Conservation (phyloP, 1,284 basidiomycete species). For the Stereum hirsutum region DNA sequence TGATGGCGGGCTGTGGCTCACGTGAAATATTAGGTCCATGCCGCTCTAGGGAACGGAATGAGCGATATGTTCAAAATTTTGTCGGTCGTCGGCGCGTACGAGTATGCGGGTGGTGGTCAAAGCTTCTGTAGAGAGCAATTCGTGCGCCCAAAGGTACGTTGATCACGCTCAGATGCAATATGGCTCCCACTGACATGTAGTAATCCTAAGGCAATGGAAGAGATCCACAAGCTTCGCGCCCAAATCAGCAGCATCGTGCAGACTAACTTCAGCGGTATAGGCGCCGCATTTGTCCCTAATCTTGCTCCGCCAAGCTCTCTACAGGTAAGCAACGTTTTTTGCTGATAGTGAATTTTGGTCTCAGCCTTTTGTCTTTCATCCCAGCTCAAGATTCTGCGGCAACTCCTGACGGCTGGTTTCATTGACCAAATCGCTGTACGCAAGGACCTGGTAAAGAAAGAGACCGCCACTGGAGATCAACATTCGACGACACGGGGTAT, state of each 20-base stretch:
- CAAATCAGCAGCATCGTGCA: slow-evolving; percentile 84
- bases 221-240: slow-evolving; percentile 93
- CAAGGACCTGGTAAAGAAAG: slow-evolving; percentile 70
- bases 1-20: slow-evolving; percentile 7
- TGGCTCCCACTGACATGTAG: background rate
- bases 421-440: slow-evolving; percentile 95
- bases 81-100: slow-evolving; percentile 93
- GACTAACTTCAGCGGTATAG: slow-evolving; percentile 54
- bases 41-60: slow-evolving; percentile 72
- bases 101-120: slow-evolving; percentile 76
- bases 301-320: slow-evolving; percentile 65
- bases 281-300: slow-evolving; percentile 49
- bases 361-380: slow-evolving; percentile 4
- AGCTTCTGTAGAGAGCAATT: slow-evolving; percentile 88
- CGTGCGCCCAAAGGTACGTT: slow-evolving; percentile 74
- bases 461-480: slow-evolving; percentile 50
- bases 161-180: too few relatives aligned
- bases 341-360: slow-evolving; percentile 1
- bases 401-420: slow-evolving; percentile 85
- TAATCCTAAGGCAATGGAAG: slow-evolving; percentile 90
- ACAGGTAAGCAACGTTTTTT: slow-evolving; percentile 42
- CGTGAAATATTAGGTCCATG: slow-evolving; percentile 53
- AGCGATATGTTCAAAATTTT: slow-evolving; percentile 89
- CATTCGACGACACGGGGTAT: slow-evolving; percentile 74
- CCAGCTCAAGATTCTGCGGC: slow-evolving; percentile 86